Evolutionary conservation across 305 asterid genomes (phyloP).

Genomic region (Fraxinus latifolia): DNA sequence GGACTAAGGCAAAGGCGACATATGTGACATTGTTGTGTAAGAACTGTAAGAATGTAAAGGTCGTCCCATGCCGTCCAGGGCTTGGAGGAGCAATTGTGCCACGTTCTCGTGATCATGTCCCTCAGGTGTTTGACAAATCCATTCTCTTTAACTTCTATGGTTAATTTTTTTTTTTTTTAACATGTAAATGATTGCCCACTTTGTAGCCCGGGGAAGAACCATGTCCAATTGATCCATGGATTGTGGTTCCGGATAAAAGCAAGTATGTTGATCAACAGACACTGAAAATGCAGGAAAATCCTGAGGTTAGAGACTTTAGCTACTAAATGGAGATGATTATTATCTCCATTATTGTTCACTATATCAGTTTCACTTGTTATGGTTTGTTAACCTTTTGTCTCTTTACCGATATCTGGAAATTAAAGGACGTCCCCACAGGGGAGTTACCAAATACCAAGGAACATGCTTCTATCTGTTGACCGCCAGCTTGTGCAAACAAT

Average conservation of each 20-base stretch:
- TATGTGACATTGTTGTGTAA: slow-evolving; percentile 85
- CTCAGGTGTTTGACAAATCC: slow-evolving; percentile 53
- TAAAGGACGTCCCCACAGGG: slow-evolving; percentile 95
- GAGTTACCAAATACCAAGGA: slow-evolving; percentile 69
- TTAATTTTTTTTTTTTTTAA: neutral
- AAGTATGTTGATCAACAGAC: slow-evolving; percentile 95
- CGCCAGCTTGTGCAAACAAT: slow-evolving; percentile 97
- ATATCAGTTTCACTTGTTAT: slow-evolving; percentile 2
- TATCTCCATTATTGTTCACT: neutral
- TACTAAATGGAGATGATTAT: neutral
- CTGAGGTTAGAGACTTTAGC: slow-evolving; percentile 55
- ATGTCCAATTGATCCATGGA: slow-evolving; percentile 90
- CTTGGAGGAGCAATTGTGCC: slow-evolving; percentile 97
- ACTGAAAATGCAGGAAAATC: slow-evolving; percentile 85
- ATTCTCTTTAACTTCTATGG: neutral
- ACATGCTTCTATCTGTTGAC: slow-evolving; percentile 86
- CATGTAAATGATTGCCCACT: slow-evolving; percentile 3
- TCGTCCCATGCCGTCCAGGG: slow-evolving; percentile 92
- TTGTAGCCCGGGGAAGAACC: slow-evolving; percentile 77
- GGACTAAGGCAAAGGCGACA: slow-evolving; percentile 95
- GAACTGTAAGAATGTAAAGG: slow-evolving; percentile 84
- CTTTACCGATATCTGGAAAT: slow-evolving; percentile 20
- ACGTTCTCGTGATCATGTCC: slow-evolving; percentile 77
- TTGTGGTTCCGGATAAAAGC: slow-evolving; percentile 88
- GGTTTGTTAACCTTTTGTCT: neutral